Evolutionary conservation across 2,329 filamentous ascomycete genomes (phyloP), one percentile per base, ranked within the genome.

Genomic region (Emergomyces africanus): DNA sequence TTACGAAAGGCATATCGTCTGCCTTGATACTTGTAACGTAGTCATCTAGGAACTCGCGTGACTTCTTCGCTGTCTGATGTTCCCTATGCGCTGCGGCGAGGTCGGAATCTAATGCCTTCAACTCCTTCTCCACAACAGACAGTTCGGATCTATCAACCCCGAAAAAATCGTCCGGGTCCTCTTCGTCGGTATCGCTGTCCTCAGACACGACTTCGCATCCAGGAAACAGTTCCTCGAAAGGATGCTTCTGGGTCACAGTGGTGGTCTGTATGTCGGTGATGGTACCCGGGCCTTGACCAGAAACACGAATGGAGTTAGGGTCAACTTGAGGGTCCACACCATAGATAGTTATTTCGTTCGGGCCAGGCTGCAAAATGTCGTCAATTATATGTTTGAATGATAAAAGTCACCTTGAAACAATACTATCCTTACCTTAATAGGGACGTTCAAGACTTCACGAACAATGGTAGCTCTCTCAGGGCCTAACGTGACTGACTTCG

Each of bases 191-290:
- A 1, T 59, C 56, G 1, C 71, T 68, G 14, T 75, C 74, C 1
- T 69, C 66, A 28, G 78, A 74, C 0, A 72, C 73, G 12, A 78
- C 76, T 10, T 65, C 62, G 18, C 64, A 61, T 0, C 61, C 49
- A 0, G 79, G 78, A 62, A 82, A 82, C 18, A 81, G 66, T 33
- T 84, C 80, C 53, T 81, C 69, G 58, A 82, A 83, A 30, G 75
- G 72, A 33, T 83, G 79, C 18, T 71, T 74, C 62, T 84, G 83
- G 1, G 78, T 77, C 10, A 85, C 72, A 6, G 81, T 72, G 61
- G 85, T 79, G 46, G 86, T 78, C 10, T 80, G 78, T 62, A 87
- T 84, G 65, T 88, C 83, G 12, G 79, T 81, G 65, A 85, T 82
- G 56, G 79, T 79, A 9, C 81, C 82, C 0, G 77, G 68, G n/a